These are phyloP conservation scores for Solanum verrucosum DNA, from an alignment of 257 asterid species.

Conservation along the genomic window DNA sequence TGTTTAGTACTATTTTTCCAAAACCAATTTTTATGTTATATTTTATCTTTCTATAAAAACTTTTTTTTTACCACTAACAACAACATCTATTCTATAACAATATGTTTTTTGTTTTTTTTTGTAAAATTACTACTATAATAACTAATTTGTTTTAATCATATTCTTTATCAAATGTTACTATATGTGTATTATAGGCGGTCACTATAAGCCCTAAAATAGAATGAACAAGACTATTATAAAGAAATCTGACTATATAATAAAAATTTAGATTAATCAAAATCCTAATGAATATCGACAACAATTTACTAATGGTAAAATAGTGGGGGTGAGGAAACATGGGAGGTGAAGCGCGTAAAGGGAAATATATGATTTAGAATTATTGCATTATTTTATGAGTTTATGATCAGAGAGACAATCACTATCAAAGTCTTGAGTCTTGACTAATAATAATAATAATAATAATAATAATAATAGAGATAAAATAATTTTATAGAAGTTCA, in stretches of 20 bases:
- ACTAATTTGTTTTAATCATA: background rate
- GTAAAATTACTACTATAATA: background rate
- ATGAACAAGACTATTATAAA: background rate
- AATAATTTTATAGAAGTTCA: conserved; percentile 27
- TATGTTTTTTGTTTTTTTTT: background rate
- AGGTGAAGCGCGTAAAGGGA: conserved; percentile 31
- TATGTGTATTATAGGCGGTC: background rate
- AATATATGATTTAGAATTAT: conserved; percentile 8
- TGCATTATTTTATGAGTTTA: conserved; percentile 18
- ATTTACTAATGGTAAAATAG: background rate
- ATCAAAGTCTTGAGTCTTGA: conserved; percentile 24
- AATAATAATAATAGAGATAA: conserved; percentile 6
- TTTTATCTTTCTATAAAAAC: background rate
- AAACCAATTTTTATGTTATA: background rate
- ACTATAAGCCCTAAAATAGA: background rate
- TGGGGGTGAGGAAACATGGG: background rate
- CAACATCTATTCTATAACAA: background rate
- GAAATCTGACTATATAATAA: background rate
- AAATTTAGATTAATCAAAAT: background rate
- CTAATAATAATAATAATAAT: background rate
- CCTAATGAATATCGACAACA: background rate
- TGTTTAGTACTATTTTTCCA: background rate
- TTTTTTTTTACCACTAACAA: background rate
- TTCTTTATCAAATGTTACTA: background rate
- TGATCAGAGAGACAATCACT: conserved; percentile 37